Evolutionary conservation across 441 rosid genomes (phyloP), one percentile per base, ranked within the genome.

Genomic region (Corymbia calophylla): DNA sequence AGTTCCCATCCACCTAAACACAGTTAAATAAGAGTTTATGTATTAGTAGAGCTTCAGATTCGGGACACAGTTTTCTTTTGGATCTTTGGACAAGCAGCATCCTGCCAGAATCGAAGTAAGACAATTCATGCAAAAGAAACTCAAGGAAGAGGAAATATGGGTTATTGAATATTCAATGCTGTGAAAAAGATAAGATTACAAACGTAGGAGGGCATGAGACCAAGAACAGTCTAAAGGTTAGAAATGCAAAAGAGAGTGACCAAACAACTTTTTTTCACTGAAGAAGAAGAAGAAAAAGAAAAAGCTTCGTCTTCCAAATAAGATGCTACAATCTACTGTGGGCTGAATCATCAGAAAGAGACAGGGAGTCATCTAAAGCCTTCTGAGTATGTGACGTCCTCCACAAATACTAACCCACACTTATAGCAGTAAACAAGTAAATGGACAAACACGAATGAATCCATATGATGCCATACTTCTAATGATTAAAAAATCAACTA

Each of bases 1-100:
- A 93, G 91, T 95, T 92, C 64, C 98, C 99, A 92, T 96, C 93
- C 89, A 94, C 94, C 99, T 98, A 88, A 92, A 90, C 73, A 85
- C 58, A 87, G 55, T 18, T 88, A 88, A 62, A 18, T 35, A 54
- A 82, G 35, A 82, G 51, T 9, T 58, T 11, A 80, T 11, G 51
- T 48, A 19, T 58, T 44, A 53, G 35, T 81, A 82, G 39, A 31
- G 44, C 53, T 4, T 47, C 53, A 47, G 85, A 44, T 31, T 80
- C 4, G 1, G 85, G 6, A 47, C 31, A 80, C 17, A 14, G 85
- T 80, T 47, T 47, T 80, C 17, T 80, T 77, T 47, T 80, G 85
- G 25, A 80, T 13, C 31, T 16, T 25, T 47, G 53, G 6, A 80
- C 85, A 80, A 80, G 6, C 19, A 47, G 31, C 31, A 44, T 77